These are phyloP conservation scores for Iodosphaeria phyllophila DNA, from an alignment of 2,329 filamentous ascomycete genomes.

Conservation along the genomic window DNA sequence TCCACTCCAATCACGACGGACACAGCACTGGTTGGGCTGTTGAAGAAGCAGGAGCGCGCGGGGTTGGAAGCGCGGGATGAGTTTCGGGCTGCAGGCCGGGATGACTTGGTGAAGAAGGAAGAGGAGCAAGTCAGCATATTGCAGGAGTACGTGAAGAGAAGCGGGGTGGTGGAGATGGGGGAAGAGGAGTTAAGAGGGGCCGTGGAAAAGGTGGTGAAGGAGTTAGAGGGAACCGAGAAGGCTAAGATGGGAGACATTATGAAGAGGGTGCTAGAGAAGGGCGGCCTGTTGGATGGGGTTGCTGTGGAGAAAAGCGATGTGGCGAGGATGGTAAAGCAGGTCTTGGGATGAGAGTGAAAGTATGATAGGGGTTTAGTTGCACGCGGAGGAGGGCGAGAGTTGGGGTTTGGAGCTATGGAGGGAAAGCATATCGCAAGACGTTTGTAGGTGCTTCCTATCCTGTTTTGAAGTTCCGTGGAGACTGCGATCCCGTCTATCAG, in stretches of 20 bases:
- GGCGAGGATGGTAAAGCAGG: conserved; percentile 39
- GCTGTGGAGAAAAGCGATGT: conserved; percentile 44
- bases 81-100: conserved; percentile 42
- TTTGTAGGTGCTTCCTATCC: no score
- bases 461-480: no score
- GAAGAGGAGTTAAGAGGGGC: conserved; percentile 37
- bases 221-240: conserved; percentile 22
- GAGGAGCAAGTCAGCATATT: conserved; percentile 43
- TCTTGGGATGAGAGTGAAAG: conserved; percentile 4
- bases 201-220: conserved; percentile 31
- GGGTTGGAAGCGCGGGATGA: conserved; percentile 41
- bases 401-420: conserved; percentile 2
- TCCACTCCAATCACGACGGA: conserved; percentile 50
- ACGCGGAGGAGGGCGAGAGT: conserved; percentile 7
- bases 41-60: conserved; percentile 43
- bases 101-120: conserved; percentile 56
- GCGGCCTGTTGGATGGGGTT: conserved; percentile 38
- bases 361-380: no score
- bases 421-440: no score
- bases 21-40: conserved; percentile 45
- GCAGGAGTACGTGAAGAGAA: conserved; percentile 41
- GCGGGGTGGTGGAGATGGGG: conserved; percentile 37
- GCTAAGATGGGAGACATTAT: conserved; percentile 39
- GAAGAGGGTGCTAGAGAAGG: conserved; percentile 35
- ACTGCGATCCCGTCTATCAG: no score